These are phyloP conservation scores for Apophysomyces variabilis DNA, from an alignment of 371 early-diverging fungal species.

Conservation along the genomic window DNA sequence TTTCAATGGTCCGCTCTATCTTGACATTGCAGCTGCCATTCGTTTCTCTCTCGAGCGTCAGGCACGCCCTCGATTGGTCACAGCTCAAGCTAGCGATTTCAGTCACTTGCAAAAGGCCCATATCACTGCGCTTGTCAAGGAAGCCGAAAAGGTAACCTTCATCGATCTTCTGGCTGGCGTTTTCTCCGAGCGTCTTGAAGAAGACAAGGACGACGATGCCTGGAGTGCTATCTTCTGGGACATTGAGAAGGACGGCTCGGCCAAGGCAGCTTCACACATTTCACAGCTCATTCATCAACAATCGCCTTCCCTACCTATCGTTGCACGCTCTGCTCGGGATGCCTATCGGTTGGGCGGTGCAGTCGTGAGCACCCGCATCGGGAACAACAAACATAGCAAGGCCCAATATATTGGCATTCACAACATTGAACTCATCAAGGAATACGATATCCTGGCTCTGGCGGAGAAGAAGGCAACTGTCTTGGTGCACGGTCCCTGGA, in stretches of 20 bases:
- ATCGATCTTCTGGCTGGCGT: slow-evolving; percentile 33
- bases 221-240: slow-evolving; percentile 74
- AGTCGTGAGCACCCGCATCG: slow-evolving; percentile 61
- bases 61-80: slow-evolving; percentile 45
- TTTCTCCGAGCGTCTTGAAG: slow-evolving; percentile 19
- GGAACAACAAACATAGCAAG: slow-evolving; percentile 38
- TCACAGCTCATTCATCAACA: slow-evolving; percentile 46
- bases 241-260: slow-evolving; percentile 55
- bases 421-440: slow-evolving; percentile 57
- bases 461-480: slow-evolving; percentile 62
- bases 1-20: slow-evolving; percentile 65
- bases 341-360: slow-evolving; percentile 63
- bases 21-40: slow-evolving; percentile 74
- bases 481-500: slow-evolving; percentile 72
- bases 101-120: slow-evolving; percentile 41
- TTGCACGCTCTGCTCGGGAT: slow-evolving; percentile 55
- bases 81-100: slow-evolving; percentile 49
- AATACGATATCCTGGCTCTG: slow-evolving; percentile 66
- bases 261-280: slow-evolving; percentile 56
- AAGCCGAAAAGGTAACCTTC: slow-evolving; percentile 40
- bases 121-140: slow-evolving; percentile 47
- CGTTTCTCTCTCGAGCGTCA: slow-evolving; percentile 52
- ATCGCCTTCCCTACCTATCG: slow-evolving; percentile 36
- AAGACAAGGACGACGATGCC: slow-evolving; percentile 25
- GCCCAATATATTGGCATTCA: slow-evolving; percentile 74